These are phyloP conservation scores for Ophiostoma himal-ulmi DNA, from an alignment of 2,329 filamentous ascomycete species.

Conservation along the genomic window DNA sequence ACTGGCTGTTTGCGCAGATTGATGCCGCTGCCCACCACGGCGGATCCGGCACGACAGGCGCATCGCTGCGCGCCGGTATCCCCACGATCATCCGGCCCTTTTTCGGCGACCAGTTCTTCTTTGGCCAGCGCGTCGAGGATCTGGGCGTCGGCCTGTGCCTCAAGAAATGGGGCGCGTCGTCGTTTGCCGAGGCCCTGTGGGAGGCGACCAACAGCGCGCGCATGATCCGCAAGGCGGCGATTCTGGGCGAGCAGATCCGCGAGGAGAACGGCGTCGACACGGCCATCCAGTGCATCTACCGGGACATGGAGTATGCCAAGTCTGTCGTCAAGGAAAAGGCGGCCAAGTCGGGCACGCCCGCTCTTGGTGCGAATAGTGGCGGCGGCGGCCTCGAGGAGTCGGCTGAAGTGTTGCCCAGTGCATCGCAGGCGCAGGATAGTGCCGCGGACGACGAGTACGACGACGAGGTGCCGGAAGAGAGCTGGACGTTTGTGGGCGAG, in stretches of 20 bases:
- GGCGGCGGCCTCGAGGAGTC: background rate
- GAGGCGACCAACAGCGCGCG: constrained; percentile 82
- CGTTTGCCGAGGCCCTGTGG: constrained; percentile 83
- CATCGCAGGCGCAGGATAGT: constrained; percentile 30
- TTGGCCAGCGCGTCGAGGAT: constrained; percentile 82
- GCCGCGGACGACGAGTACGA: constrained; percentile 44
- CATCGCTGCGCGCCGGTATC: constrained; percentile 81
- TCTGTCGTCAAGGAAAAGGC: constrained; percentile 67
- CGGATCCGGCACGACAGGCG: constrained; percentile 89
- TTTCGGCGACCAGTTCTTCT: constrained; percentile 98
- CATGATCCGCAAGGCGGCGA: constrained; percentile 80
- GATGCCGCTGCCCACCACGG: constrained; percentile 94
- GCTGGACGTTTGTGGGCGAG: constrained; percentile 81
- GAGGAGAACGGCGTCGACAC: constrained; percentile 82
- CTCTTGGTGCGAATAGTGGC: background rate
- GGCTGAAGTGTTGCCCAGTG: background rate
- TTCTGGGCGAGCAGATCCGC: constrained; percentile 81
- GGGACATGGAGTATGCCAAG: constrained; percentile 88
- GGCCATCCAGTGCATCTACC: constrained; percentile 88
- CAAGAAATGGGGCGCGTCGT: constrained; percentile 80
- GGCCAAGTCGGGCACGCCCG: constrained; percentile 36
- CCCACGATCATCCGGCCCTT: constrained; percentile 95
- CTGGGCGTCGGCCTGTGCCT: constrained; percentile 86
- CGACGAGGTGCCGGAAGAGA: constrained; percentile 66
- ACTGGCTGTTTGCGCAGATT: constrained; percentile 92